Percentiles rank a stretch among this genome's conserved stretches.
Conservation (phyloP, 1,284 basidiomycete genomes). For the Somion occarium region DNA sequence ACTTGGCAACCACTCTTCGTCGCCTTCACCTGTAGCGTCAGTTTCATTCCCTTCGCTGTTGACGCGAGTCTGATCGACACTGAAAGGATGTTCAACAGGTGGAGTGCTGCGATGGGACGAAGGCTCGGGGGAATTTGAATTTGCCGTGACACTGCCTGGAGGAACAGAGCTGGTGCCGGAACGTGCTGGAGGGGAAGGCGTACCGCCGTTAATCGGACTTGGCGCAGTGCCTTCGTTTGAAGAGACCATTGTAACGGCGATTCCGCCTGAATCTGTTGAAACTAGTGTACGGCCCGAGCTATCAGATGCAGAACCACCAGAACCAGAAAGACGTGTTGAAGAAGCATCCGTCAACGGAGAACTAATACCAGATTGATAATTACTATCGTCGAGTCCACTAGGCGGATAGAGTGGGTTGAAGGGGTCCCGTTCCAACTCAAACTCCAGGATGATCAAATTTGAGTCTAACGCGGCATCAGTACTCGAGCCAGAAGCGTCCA, state of each 20-base stretch:
- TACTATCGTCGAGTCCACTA: constrained; percentile 10
- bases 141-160: constrained; percentile 8
- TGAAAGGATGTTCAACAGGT: background rate
- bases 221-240: constrained; percentile 16
- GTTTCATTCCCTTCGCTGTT: too few relatives aligned
- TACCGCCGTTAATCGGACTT: constrained; percentile 7
- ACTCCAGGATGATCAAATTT: constrained; percentile 68
- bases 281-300: constrained; percentile 30
- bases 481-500: constrained; percentile 7
- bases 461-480: constrained; percentile 15
- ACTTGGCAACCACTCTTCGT: constrained; percentile 43
- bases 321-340: constrained; percentile 12
- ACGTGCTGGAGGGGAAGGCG: background rate
- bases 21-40: constrained; percentile 21
- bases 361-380: constrained; percentile 6
- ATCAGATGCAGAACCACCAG: constrained; percentile 16
- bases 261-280: constrained; percentile 16
- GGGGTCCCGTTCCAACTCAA: constrained; percentile 74
- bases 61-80: background rate
- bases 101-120: background rate
- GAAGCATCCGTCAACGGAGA: constrained; percentile 27
- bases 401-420: constrained; percentile 71
- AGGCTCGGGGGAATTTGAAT: constrained; percentile 7
- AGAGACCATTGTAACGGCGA: background rate
- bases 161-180: background rate